These are phyloP conservation scores for Xylariomycetidae sp. DNA, from an alignment of 2,329 filamentous ascomycete species.

Conservation along the genomic window DNA sequence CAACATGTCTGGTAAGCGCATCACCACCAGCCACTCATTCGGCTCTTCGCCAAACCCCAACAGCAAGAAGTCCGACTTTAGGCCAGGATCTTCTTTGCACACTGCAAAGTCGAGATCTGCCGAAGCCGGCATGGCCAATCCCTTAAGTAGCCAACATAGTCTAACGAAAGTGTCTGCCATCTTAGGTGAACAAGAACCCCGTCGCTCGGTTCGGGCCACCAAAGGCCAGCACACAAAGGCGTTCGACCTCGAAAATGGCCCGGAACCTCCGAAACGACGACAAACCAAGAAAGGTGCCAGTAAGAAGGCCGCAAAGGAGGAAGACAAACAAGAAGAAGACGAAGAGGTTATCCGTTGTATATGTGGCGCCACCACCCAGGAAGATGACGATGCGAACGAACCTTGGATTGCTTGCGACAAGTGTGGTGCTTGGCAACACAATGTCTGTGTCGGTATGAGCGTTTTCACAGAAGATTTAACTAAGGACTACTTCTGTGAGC, in stretches of 20 bases:
- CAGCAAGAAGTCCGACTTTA: too few relatives aligned
- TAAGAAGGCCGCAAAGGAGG: conserved; percentile 52
- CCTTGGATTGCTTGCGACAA: conserved; percentile 95
- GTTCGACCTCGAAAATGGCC: conserved; percentile 66
- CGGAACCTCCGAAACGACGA: conserved; percentile 50
- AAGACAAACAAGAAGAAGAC: conserved; percentile 53
- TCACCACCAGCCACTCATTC: too few relatives aligned
- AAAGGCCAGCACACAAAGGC: conserved; percentile 94
- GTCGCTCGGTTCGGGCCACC: conserved; percentile 90
- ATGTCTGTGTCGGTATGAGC: conserved; percentile 85
- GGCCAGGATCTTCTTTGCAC: too few relatives aligned
- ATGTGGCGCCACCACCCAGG: conserved; percentile 81
- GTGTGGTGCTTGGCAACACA: conserved; percentile 95
- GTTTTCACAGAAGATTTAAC: conserved; percentile 74
- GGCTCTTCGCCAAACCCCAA: too few relatives aligned
- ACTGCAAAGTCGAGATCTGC: too few relatives aligned
- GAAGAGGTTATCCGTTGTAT: conserved; percentile 87
- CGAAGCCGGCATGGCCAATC: too few relatives aligned
- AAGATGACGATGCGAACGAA: conserved; percentile 76
- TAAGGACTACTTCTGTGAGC: conserved; percentile 87
- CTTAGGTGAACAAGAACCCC: conserved; percentile 63
- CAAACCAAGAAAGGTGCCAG: conserved; percentile 32
- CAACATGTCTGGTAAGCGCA: conserved; percentile 31
- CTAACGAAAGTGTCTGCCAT: conserved; percentile 17
- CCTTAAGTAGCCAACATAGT: conserved; percentile 7